These are phyloP conservation scores for Fusarium nodosum DNA, from an alignment of 2,329 filamentous ascomycete genomes.

Conservation along the genomic window DNA sequence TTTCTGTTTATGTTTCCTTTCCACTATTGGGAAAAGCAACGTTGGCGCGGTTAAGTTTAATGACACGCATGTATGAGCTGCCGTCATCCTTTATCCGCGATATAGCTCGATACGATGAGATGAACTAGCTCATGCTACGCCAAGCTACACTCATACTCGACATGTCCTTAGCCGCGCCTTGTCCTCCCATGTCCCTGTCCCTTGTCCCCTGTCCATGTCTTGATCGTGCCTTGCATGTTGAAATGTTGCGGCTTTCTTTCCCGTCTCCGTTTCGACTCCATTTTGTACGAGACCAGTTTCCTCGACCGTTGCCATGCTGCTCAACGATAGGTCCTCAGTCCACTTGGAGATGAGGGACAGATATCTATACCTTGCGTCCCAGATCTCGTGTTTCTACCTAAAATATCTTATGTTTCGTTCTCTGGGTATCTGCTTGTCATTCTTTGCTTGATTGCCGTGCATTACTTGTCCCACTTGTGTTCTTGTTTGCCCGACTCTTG, in stretches of 20 bases:
- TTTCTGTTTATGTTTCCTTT: constrained; percentile 27
- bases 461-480: constrained; percentile 37
- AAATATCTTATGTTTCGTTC: constrained; percentile 42
- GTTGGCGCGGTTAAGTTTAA: not conserved
- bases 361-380: constrained; percentile 37
- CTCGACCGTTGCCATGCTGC: constrained; percentile 33
- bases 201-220: constrained; percentile 5
- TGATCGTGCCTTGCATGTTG: constrained; percentile 32
- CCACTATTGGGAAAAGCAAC: not conserved
- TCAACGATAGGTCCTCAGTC: constrained; percentile 44
- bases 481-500: constrained; percentile 40
- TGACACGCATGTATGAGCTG: constrained; percentile 17
- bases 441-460: constrained; percentile 36
- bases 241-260: constrained; percentile 20
- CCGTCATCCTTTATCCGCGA: constrained; percentile 36
- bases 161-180: constrained; percentile 40
- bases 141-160: constrained; percentile 20
- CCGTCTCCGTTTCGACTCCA: constrained; percentile 25
- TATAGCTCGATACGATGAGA: constrained; percentile 40
- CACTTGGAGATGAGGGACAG: constrained; percentile 19
- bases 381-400: constrained; percentile 39
- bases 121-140: constrained; percentile 31
- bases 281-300: constrained; percentile 45
- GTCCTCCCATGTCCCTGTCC: constrained; percentile 13
- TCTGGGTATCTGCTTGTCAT: constrained; percentile 39